phyloP scores from a whole-genome alignment of 805 yeast genomes.

The Saccharomycopsis capsularis region DNA sequence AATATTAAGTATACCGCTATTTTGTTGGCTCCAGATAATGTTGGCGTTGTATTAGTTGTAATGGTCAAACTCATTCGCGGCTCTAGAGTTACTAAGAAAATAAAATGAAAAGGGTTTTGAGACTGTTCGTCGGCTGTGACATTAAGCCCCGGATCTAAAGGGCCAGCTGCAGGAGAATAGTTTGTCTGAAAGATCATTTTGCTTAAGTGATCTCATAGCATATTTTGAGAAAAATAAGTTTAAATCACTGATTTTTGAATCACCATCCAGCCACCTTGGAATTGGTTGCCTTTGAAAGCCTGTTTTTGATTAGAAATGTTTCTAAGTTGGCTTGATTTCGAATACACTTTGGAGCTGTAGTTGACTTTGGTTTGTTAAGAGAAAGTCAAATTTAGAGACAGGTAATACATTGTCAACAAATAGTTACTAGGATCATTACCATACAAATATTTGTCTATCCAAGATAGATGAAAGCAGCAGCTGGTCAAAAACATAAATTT shows the following conservation, averaged over 20 bases:
- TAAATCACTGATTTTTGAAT: too few relatives aligned
- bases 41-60: too few relatives aligned
- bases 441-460: constrained; percentile 17
- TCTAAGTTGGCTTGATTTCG: constrained; percentile 9
- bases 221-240: too few relatives aligned
- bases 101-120: too few relatives aligned
- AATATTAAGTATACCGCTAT: too few relatives aligned
- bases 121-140: too few relatives aligned
- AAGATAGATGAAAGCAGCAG: constrained; percentile 13
- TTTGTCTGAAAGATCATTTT: too few relatives aligned
- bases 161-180: too few relatives aligned
- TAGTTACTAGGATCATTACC: constrained; percentile 1
- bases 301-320: constrained; percentile 5
- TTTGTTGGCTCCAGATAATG: too few relatives aligned
- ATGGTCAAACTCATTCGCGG: not conserved
- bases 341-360: constrained; percentile 5
- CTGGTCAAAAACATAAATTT: constrained; percentile 17
- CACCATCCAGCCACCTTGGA: too few relatives aligned
- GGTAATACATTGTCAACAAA: constrained; percentile 4
- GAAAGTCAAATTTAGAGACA: constrained; percentile 1
- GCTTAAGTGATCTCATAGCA: too few relatives aligned
- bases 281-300: not conserved
- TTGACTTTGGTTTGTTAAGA: constrained; percentile 2
- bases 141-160: too few relatives aligned
- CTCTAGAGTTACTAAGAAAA: not conserved